Percentiles rank a stretch among this genome's conserved stretches.
phyloP scores from a whole-genome alignment of 805 yeast genomes.

The Debaryomyces maramus region DNA sequence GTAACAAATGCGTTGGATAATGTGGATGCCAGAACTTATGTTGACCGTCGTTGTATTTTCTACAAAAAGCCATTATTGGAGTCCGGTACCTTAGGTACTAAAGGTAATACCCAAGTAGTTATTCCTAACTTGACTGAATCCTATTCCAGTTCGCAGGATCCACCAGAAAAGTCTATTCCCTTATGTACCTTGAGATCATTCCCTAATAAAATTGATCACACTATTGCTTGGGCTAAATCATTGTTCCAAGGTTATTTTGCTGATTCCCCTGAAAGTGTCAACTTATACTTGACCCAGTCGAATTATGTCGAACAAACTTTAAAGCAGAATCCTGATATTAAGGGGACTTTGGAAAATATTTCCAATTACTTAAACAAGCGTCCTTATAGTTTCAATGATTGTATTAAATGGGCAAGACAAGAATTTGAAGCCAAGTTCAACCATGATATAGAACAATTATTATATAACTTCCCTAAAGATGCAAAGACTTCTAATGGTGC shows the following conservation, averaged over 20 bases:
- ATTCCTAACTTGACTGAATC: conserved; percentile 93
- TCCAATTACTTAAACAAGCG: conserved; percentile 71
- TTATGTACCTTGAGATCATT: conserved; percentile 95
- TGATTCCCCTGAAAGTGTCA: conserved; percentile 92
- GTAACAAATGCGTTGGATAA: conserved; percentile 97
- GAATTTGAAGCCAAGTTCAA: conserved; percentile 85
- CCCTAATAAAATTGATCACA: conserved; percentile 98
- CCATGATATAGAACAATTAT: conserved; percentile 84
- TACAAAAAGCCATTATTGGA: conserved; percentile 88
- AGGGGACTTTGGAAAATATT: conserved; percentile 81
- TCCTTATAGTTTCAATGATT: conserved; percentile 89
- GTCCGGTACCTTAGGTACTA: conserved; percentile 97
- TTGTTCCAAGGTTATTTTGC: conserved; percentile 88
- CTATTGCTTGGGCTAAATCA: conserved; percentile 98
- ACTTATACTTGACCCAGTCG: conserved; percentile 85
- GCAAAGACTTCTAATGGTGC: conserved; percentile 87
- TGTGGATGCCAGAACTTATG: conserved; percentile 96
- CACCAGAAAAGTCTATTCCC: conserved; percentile 97
- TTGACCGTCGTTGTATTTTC: conserved; percentile 94
- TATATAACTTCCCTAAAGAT: conserved; percentile 93
- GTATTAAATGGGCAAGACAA: conserved; percentile 91
- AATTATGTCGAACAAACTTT: conserved; percentile 88
- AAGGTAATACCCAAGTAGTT: conserved; percentile 96
- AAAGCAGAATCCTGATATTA: conserved; percentile 90
- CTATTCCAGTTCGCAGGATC: conserved; percentile 94